These are phyloP conservation scores for Aciculosporium take DNA, from an alignment of 2,329 filamentous ascomycete genomes.

Conservation along the genomic window DNA sequence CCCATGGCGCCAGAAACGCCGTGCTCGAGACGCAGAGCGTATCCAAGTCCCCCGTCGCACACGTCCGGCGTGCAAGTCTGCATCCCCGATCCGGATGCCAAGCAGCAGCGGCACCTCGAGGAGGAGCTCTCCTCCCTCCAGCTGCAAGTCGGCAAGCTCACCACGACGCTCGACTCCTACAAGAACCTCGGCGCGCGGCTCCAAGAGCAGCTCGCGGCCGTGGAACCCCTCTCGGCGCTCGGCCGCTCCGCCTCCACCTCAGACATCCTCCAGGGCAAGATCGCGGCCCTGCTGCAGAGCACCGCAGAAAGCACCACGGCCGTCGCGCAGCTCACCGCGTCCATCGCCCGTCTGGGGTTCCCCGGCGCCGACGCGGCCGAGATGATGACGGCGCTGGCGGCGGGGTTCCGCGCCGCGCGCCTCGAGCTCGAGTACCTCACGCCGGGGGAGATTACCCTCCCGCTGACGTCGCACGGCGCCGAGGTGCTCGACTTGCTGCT, in stretches of 20 bases:
- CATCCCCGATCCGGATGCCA: conserved; percentile 29
- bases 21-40: conserved; percentile 12
- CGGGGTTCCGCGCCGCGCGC: conserved; percentile 40
- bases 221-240: conserved; percentile 4
- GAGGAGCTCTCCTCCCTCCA: conserved; percentile 34
- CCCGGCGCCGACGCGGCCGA: conserved; percentile 30
- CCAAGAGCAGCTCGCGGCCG: conserved; percentile 19
- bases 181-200: conserved; percentile 25
- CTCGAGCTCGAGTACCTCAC: conserved; percentile 48
- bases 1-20: conserved; percentile 21
- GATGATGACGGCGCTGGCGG: conserved; percentile 32
- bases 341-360: conserved; percentile 38
- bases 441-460: conserved; percentile 41
- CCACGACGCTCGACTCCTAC: conserved; percentile 32
- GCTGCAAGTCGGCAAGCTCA: conserved; percentile 33
- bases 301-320: conserved; percentile 35
- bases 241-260: conserved; percentile 9
- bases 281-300: conserved; percentile 28
- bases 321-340: conserved; percentile 28
- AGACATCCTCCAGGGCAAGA: conserved; percentile 25
- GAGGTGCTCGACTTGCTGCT: conserved; percentile 43
- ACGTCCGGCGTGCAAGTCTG: conserved; percentile 26
- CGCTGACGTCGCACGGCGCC: conserved; percentile 36
- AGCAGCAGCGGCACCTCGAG: conserved; percentile 24
- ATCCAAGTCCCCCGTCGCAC: conserved; percentile 13